Conservation (phyloP, 495 filamentous ascomycete species). For the Aspergillus ellipticus region DNA sequence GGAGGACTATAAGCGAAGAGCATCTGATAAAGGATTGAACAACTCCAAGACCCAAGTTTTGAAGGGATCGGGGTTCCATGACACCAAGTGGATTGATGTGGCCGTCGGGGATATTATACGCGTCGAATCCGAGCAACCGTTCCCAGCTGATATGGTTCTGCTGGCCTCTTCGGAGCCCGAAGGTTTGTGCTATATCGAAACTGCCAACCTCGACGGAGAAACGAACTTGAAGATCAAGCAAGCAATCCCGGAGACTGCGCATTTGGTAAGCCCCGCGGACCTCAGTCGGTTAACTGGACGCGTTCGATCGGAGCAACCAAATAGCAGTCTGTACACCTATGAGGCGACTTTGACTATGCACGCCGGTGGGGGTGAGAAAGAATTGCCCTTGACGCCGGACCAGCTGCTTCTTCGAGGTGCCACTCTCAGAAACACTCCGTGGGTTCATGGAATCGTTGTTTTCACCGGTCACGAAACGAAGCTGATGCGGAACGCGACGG, state of each 20-base stretch:
- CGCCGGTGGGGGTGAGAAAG: conserved; percentile 92
- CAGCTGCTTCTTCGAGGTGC: conserved; percentile 89
- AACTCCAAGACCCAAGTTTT: conserved; percentile 81
- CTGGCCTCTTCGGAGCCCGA: conserved; percentile 95
- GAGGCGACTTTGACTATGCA: conserved; percentile 94
- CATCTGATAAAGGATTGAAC: conserved; percentile 84
- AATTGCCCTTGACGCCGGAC: conserved; percentile 75
- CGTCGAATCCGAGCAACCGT: conserved; percentile 93
- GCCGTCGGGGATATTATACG: conserved; percentile 90
- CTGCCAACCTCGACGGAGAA: conserved; percentile 95
- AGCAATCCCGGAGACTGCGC: conserved; percentile 87
- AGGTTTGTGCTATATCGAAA: conserved; percentile 98
- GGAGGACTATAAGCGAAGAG: conserved; percentile 88
- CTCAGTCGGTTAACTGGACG: conserved; percentile 82
- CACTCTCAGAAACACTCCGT: conserved; percentile 93
- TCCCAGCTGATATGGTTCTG: conserved; percentile 90
- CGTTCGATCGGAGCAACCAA: conserved; percentile 92
- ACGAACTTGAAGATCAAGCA: conserved; percentile 99
- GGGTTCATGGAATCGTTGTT: conserved; percentile 94
- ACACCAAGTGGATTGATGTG: conserved; percentile 90
- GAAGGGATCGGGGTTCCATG: conserved; percentile 78
- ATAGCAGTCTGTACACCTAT: conserved; percentile 97
- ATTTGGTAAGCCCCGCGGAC: conserved; percentile 81
- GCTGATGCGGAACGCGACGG: conserved; percentile 97
- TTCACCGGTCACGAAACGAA: conserved; percentile 99